Conservation (phyloP, 2,329 filamentous ascomycete genomes). For the Xylariaceae sp. region DNA sequence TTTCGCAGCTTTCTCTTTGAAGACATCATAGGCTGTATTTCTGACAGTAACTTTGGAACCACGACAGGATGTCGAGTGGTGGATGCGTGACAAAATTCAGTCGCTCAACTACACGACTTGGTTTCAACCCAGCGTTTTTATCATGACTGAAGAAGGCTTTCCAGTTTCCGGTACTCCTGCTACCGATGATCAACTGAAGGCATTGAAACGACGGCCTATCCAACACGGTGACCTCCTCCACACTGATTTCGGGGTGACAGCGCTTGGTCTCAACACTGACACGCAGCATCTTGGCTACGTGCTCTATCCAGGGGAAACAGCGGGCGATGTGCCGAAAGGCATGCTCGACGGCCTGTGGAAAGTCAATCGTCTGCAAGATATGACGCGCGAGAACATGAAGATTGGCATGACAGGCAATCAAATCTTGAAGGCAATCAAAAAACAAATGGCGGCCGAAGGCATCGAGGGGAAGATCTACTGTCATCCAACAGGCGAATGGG, state of each 20-base stretch:
- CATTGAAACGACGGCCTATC: constrained; percentile 31
- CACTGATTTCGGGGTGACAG: constrained; percentile 48
- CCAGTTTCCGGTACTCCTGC: constrained; percentile 6
- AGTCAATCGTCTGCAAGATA: constrained; percentile 48
- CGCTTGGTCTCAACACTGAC: constrained; percentile 47
- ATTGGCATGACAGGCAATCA: constrained; percentile 44
- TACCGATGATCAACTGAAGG: constrained; percentile 13
- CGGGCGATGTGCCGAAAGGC: constrained; percentile 40
- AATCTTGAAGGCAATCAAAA: constrained; percentile 38
- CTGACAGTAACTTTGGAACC: too few relatives aligned
- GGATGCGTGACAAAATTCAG: constrained; percentile 49
- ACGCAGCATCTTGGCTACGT: constrained; percentile 52
- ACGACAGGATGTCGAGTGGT: constrained; percentile 46
- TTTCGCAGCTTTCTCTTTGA: background rate
- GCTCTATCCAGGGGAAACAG: constrained; percentile 40
- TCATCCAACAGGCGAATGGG: constrained; percentile 51
- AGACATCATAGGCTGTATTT: too few relatives aligned
- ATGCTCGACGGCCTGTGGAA: constrained; percentile 43
- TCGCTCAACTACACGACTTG: constrained; percentile 50
- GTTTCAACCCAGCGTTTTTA: constrained; percentile 48
- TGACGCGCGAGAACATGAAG: constrained; percentile 43
- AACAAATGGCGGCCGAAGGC: constrained; percentile 42
- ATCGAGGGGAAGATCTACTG: constrained; percentile 48
- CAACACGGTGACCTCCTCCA: constrained; percentile 47
- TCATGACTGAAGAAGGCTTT: constrained; percentile 35